Evolutionary conservation across 352 stramenopile species (phyloP), one percentile per base, ranked within the genome.

Genomic region (Pythium aquatile): DNA sequence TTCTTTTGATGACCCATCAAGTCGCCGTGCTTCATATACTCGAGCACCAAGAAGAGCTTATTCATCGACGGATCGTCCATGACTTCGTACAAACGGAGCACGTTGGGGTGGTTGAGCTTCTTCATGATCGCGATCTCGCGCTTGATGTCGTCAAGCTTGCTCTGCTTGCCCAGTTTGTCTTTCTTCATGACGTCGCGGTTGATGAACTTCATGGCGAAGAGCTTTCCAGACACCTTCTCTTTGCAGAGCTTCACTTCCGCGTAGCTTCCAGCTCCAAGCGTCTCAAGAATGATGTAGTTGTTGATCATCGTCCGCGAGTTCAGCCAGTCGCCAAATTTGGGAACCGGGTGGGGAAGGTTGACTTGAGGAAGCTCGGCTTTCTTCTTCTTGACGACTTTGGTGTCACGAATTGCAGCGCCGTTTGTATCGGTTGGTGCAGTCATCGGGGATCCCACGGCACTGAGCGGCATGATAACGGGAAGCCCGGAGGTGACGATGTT

Each of bases 71-170:
- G 85, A 55, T 96, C 95, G 70, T 99, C 96, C 79, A 99, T 98
- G 14, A 99, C 96, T 75, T 99, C 95, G 65, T 96, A 96, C 20
- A 99, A 69, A 17, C 82, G 74, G 8, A 99, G 71, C 0, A 99
- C 78, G 59, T 99, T 98, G 3, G 95, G 95, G 75, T 99, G 97
- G 30, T 89, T 86, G 10, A 99, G 74, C 61, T 98, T 97, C 74
- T 99, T 99, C 96, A 99, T 99, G 48, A 98, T 94, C 4, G 93
- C 96, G 72, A 99, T 98, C 70, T 99, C 96, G 46, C 87, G 83
- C 76, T 98, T 91, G 71, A 91, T 93, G 57, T 92, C 83, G 52
- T 91, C 81, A 13, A 91, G 70, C 64, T 90, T 90, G 69, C 81
- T 89, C 39, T 91, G 81, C 44, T 90, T 90, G 9, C 79, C 81